A percentile compares a stretch with the other conserved stretches of the same genome.
These are phyloP conservation scores for Globisporangium irregulare DNA, from an alignment of 352 stramenopile species.

Conservation along the genomic window DNA sequence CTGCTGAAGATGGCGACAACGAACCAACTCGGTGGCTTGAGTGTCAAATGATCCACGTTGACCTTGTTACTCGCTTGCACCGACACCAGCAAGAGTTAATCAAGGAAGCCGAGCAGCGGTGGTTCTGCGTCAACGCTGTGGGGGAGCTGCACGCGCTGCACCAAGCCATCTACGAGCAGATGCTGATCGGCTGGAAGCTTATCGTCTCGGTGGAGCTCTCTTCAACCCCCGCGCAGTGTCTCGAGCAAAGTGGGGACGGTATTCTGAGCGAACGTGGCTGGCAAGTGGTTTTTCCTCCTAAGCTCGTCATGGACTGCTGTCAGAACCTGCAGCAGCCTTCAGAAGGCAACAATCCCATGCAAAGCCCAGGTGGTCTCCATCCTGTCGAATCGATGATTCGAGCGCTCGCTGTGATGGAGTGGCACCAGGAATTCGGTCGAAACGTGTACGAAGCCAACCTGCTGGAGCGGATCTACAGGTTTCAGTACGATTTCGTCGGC, in stretches of 20 bases:
- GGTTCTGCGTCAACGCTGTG: slow-evolving; percentile 29
- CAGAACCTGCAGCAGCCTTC: slow-evolving; percentile 6
- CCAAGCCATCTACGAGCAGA: slow-evolving; percentile 41
- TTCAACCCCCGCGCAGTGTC: slow-evolving; percentile 18
- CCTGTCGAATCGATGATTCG: slow-evolving; percentile 17
- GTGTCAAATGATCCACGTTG: slow-evolving; percentile 21
- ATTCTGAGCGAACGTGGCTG: slow-evolving; percentile 30
- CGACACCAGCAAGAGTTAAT: slow-evolving; percentile 21
- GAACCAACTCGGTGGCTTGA: slow-evolving; percentile 18
- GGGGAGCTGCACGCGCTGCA: slow-evolving; percentile 34
- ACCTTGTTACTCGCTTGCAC: slow-evolving; percentile 19
- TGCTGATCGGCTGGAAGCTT: slow-evolving; percentile 43
- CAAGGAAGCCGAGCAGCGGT: slow-evolving; percentile 31
- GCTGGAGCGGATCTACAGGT: slow-evolving; percentile 38
- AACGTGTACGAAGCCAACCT: slow-evolving; percentile 41
- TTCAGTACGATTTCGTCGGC: slow-evolving; percentile 39
- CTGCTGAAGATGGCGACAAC: slow-evolving; percentile 3
- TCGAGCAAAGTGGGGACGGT: slow-evolving; percentile 28
- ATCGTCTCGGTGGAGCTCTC: slow-evolving; percentile 38
- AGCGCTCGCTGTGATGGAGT: slow-evolving; percentile 30
- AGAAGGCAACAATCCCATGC: background rate
- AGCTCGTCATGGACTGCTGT: slow-evolving; percentile 31
- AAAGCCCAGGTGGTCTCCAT: background rate
- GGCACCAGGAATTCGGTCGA: slow-evolving; percentile 32
- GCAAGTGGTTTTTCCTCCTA: slow-evolving; percentile 30